Evolutionary conservation across 192 early-diverging fungal genomes (phyloP), one percentile per base, ranked within the genome.

Genomic region (Martensiomyces pterosporus): DNA sequence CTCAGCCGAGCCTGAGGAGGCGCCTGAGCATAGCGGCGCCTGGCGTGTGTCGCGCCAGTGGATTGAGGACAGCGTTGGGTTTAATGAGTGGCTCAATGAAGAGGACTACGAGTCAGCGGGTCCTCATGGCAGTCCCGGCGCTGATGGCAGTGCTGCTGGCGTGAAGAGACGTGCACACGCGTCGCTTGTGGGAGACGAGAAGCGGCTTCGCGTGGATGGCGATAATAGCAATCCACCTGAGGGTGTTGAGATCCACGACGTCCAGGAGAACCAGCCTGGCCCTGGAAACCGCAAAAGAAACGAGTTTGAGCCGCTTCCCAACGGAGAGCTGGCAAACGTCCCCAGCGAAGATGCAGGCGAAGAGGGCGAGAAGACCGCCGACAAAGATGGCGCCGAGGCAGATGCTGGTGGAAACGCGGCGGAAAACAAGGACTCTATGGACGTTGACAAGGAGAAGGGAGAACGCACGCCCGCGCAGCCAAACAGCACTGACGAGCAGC

Each of bases 81-180:
- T 80, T 49, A 83, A 85, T 64, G 89, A 93, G 57, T 85, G 87
- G 84, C 83, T 86, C 78, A 89, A 88, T 48, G 89, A 89, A 54
- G 88, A 91, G 58, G 91, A 93, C 51, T 93, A 91, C 51, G 89
- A 90, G 57, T 47, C 39, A 35, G n/a, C n/a, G n/a, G n/a, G n/a
- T n/a, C n/a, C n/a, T n/a, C n/a, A n/a, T n/a, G n/a, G n/a, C n/a
- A 52, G 27, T 18, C 27, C 47, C 42, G 49, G 39, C 40, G 43
- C 25, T 18, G 18, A 36, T 15, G 12, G 29, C 29, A 32, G 32
- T 42, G 36, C 55, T 9, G 39, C 58, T 58, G 52, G 64, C 41
- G 49, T 55, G 51, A 57, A 80, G 71, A 48, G 67, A 53, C 46
- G 64, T 23, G 76, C 62, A 12, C 61, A 61, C 15, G 65, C 49